These are phyloP conservation scores for Trichoderma semiorbis DNA, from an alignment of 2,329 filamentous ascomycete genomes.

Conservation along the genomic window DNA sequence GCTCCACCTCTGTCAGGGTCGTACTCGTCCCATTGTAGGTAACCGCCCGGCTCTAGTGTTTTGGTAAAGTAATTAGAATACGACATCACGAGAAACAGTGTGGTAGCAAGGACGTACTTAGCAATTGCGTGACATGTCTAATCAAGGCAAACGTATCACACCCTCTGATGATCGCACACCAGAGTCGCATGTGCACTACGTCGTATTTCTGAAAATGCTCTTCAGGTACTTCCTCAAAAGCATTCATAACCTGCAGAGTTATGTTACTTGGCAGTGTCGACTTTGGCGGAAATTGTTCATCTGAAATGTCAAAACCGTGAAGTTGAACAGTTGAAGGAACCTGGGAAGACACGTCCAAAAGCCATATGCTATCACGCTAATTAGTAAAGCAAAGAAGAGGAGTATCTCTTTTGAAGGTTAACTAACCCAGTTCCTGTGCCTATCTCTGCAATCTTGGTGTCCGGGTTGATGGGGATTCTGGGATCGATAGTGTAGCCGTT, in stretches of 20 bases:
- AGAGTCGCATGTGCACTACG: background rate
- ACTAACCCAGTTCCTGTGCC: constrained; percentile 7
- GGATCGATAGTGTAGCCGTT: constrained; percentile 9
- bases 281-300: background rate
- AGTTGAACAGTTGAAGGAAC: constrained; percentile 7
- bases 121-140: background rate
- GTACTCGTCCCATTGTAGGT: background rate
- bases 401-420: background rate
- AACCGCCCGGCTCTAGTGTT: background rate
- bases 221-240: background rate
- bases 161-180: background rate
- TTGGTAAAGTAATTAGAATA: background rate
- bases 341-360: constrained; percentile 1
- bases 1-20: background rate
- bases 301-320: constrained; percentile 15
- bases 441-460: constrained; percentile 12
- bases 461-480: background rate
- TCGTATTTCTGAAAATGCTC: constrained; percentile 1
- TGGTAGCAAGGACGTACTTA: background rate
- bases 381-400: background rate
- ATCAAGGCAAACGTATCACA: background rate
- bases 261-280: background rate
- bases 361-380: background rate
- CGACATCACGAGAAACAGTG: background rate
- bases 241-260: background rate